phyloP scores from a whole-genome alignment of 371 early-diverging fungal species.

The Gilbertella persicaria region DNA sequence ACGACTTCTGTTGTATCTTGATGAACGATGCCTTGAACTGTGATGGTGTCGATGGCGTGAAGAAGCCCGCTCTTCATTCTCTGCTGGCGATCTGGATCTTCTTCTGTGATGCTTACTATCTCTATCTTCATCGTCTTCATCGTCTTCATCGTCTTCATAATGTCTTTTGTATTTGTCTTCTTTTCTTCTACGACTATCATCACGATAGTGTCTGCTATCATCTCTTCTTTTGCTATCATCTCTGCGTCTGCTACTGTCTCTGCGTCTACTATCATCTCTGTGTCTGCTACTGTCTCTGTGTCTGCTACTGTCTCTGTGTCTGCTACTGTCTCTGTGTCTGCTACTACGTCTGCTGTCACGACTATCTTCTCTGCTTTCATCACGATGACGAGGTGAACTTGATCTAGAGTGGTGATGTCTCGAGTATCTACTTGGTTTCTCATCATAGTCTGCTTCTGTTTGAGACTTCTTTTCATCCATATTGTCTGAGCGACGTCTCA shows the following conservation, averaged over 20 bases:
- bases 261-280: neutral
- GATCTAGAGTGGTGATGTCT: constrained; percentile 26
- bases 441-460: neutral
- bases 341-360: neutral
- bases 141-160: constrained; percentile 2
- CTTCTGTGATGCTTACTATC: constrained; percentile 7
- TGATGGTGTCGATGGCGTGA: constrained; percentile 12
- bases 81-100: constrained; percentile 15
- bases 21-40: constrained; percentile 33
- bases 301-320: neutral
- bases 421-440: constrained; percentile 1
- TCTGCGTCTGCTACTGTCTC: neutral
- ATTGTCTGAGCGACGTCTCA: constrained; percentile 16
- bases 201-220: constrained; percentile 3
- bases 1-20: constrained; percentile 29
- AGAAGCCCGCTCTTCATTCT: constrained; percentile 10
- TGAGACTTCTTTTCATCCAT: too few species aligned
- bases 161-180: constrained; percentile 8
- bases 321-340: neutral
- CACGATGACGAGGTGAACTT: constrained; percentile 15
- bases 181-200: constrained; percentile 8
- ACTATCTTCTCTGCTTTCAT: neutral
- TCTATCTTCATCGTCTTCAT: constrained; percentile 4
- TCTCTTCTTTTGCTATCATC: neutral
- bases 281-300: neutral